phyloP scores from a whole-genome alignment of 2,329 filamentous ascomycete species.

The Colletotrichum godetiae region DNA sequence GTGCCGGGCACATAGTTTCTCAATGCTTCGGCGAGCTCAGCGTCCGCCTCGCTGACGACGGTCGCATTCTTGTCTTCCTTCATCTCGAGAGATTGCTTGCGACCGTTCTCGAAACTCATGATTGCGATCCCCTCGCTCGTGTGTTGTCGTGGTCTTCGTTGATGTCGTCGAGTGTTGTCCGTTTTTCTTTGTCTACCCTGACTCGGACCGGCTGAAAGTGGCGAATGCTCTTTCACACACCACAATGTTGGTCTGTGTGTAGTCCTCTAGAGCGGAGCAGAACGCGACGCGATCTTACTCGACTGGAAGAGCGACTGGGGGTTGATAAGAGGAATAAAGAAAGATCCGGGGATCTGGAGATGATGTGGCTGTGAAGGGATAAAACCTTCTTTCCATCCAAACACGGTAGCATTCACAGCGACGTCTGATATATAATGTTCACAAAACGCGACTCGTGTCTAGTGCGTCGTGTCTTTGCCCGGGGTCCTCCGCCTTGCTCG shows the following conservation, averaged over 20 bases:
- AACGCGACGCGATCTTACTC: not conserved
- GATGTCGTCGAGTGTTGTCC: not conserved
- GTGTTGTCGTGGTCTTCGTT: not conserved
- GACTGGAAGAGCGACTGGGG: not conserved
- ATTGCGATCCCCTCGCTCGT: not conserved
- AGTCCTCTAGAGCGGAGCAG: not conserved
- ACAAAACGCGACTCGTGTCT: not conserved
- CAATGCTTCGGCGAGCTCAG: conserved; percentile 41
- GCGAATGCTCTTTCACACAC: not conserved
- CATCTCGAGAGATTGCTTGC: conserved; percentile 34
- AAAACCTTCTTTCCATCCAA: not conserved
- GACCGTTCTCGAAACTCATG: conserved; percentile 20
- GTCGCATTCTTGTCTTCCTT: conserved; percentile 34
- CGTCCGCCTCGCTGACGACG: conserved; percentile 30
- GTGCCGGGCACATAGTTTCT: conserved; percentile 42
- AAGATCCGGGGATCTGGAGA: not conserved
- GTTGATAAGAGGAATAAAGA: not conserved
- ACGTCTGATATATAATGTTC: not conserved
- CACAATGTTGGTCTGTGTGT: not conserved
- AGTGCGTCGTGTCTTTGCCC: not conserved
- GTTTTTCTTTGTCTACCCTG: not conserved
- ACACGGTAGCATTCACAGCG: not conserved
- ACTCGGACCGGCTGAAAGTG: not conserved
- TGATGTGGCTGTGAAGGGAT: not conserved
- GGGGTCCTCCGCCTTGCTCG: not conserved